These are phyloP conservation scores for Geopyxis carbonaria DNA, from an alignment of 495 filamentous ascomycete species.

Conservation along the genomic window DNA sequence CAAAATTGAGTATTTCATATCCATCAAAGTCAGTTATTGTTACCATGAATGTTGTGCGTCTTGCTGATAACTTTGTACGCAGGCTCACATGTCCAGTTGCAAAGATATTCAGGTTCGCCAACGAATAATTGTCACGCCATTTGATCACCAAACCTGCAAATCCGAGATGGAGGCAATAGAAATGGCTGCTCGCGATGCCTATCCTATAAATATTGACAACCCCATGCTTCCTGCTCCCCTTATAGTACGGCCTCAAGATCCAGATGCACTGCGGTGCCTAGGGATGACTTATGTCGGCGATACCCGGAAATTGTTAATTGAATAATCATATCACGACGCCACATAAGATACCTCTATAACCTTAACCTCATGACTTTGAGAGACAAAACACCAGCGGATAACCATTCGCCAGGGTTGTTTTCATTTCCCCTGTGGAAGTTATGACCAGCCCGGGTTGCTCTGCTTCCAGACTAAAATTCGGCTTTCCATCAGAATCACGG, in stretches of 20 bases:
- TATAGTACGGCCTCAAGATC: slow-evolving; percentile 64
- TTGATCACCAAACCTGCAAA: slow-evolving; percentile 88
- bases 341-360: too few relatives aligned
- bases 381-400: too few relatives aligned
- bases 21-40: slow-evolving; percentile 56
- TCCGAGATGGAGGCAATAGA: slow-evolving; percentile 98
- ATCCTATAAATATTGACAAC: slow-evolving; percentile 69
- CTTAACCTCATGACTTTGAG: too few relatives aligned
- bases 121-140: slow-evolving; percentile 87
- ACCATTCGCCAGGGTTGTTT: too few relatives aligned
- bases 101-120: slow-evolving; percentile 81
- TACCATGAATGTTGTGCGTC: slow-evolving; percentile 1
- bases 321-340: too few relatives aligned
- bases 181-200: slow-evolving; percentile 81
- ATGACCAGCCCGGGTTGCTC: too few relatives aligned
- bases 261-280: slow-evolving; percentile 54
- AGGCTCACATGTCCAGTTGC: slow-evolving; percentile 85
- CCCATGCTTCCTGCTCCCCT: slow-evolving; percentile 68
- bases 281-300: slow-evolving; percentile 75
- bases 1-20: slow-evolving; percentile 94
- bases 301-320: slow-evolving; percentile 75
- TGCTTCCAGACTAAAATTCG: too few relatives aligned
- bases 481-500: too few relatives aligned
- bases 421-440: too few relatives aligned
- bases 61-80: slow-evolving; percentile 14